phyloP scores from a whole-genome alignment of 805 yeast genomes.

The Blastobotrys muscicola region DNA sequence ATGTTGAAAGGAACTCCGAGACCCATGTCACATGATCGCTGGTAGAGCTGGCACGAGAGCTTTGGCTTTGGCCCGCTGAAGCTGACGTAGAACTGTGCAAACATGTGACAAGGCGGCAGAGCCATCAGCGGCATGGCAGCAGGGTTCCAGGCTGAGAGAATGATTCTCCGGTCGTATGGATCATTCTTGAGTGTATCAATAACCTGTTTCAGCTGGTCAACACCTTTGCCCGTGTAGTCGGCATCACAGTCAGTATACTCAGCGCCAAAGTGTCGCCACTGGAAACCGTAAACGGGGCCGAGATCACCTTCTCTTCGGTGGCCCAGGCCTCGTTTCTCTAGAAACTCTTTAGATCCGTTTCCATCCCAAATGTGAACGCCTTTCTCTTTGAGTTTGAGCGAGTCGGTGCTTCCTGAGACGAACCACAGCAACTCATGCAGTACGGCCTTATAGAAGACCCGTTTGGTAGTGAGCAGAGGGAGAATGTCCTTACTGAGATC shows the following conservation, averaged over 20 bases:
- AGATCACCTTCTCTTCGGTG: constrained; percentile 85
- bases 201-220: constrained; percentile 77
- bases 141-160: constrained; percentile 97
- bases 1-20: constrained; percentile 98
- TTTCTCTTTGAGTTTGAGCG: constrained; percentile 61
- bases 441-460: constrained; percentile 82
- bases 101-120: constrained; percentile 95
- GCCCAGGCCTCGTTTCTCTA: constrained; percentile 72
- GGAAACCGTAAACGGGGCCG: constrained; percentile 98
- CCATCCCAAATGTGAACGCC: constrained; percentile 99
- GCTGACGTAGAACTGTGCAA: constrained; percentile 88
- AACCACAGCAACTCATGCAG: constrained; percentile 91
- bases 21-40: constrained; percentile 99
- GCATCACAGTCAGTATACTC: constrained; percentile 77
- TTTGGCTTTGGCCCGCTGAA: constrained; percentile 40
- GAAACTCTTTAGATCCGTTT: constrained; percentile 85
- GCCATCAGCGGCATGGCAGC: constrained; percentile 94
- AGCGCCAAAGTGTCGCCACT: constrained; percentile 99
- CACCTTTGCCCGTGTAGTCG: constrained; percentile 81
- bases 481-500: constrained; percentile 59
- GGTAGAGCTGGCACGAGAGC: constrained; percentile 83
- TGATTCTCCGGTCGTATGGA: constrained; percentile 91
- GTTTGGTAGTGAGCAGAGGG: constrained; percentile 89
- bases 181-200: constrained; percentile 72
- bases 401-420: constrained; percentile 81